Evolutionary conservation across 352 stramenopile species (phyloP), one percentile per base, ranked within the genome.

Genomic region (Pythium dissimile): DNA sequence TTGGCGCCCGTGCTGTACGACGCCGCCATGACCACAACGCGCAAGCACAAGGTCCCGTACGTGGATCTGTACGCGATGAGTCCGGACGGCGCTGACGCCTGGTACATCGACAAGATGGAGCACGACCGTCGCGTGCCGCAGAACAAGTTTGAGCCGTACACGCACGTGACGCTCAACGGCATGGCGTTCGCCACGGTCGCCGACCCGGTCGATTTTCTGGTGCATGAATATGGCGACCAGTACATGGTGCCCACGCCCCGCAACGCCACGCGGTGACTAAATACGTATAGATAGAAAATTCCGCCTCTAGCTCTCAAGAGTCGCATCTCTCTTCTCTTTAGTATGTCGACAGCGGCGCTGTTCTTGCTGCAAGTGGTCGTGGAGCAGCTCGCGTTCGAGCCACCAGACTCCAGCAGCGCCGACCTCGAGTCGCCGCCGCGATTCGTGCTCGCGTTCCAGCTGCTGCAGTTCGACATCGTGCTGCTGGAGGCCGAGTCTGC

Each of bases 61-160:
- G 55, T 72, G 11, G 67, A 76, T 24, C 34, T 76, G 26, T 73
- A 73, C 44, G 26, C 48, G 20, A 73, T 76, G 64, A 41, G 58
- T 27, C 56, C 41, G 1, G 27, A 52, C 15, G 7, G 34, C 52
- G 16, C 27, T 9, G 20, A n/a, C 26, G 45, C 53, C 46, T 67
- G 56, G 54, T 27, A 34, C 8, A 39, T 72, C 12, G 57, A 72
- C 16, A 27, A 59, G 24, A 66, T 37, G 5, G 15, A 44, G 23
- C 28, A 61, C 13, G 28, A 58, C 18, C 49, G 59, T 18, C 52
- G 8, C n/a, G 38, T 72, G 21, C 54, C 65, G 5, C 26, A 15
- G 7, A 46, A 44, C 24, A 64, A 64, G 31, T 49, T 73, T 37
- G 31, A 59, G 38, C 66, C 66, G 23, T 73, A 60, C 32, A 52